Conservation (phyloP, 768 basidiomycete genomes). For the Botryobasidium botryosum region DNA sequence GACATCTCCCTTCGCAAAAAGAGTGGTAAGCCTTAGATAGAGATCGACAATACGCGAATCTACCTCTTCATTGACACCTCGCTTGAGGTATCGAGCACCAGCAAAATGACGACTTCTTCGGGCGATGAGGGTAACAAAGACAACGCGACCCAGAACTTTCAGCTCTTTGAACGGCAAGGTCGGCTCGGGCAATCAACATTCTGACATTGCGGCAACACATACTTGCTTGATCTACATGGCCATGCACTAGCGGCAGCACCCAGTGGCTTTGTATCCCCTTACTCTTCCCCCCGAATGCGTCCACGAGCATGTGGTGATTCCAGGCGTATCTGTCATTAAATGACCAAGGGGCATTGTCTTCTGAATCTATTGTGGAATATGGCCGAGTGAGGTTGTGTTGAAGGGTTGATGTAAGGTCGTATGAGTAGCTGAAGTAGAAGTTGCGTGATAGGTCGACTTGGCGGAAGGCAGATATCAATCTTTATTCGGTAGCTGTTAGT, state of each 20-base stretch:
- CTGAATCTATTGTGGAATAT: constrained; percentile 18
- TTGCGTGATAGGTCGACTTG: constrained; percentile 98
- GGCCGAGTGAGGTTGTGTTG: constrained; percentile 71
- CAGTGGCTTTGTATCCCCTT: constrained; percentile 37
- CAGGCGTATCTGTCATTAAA: constrained; percentile 86
- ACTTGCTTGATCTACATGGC: constrained; percentile 98
- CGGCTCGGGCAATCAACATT: neutral
- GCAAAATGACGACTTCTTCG: constrained; percentile 89
- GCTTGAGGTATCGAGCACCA: constrained; percentile 83
- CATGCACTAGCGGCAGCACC: constrained; percentile 84
- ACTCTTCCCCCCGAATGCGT: constrained; percentile 32
- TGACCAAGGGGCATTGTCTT: constrained; percentile 26
- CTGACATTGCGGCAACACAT: constrained; percentile 19
- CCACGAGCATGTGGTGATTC: constrained; percentile 78
- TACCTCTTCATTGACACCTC: constrained; percentile 89
- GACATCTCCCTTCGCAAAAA: constrained; percentile 63
- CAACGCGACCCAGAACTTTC: constrained; percentile 71
- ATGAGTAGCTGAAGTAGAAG: constrained; percentile 97
- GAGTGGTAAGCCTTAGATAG: neutral
- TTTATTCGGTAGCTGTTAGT: constrained; percentile 7
- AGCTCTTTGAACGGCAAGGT: constrained; percentile 43
- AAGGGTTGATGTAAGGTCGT: constrained; percentile 90
- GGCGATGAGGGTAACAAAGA: constrained; percentile 91
- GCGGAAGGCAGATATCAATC: constrained; percentile 79
- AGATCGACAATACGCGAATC: neutral